phyloP scores from a whole-genome alignment of 2,329 filamentous ascomycete species.

The Neofusicoccum sp. region DNA sequence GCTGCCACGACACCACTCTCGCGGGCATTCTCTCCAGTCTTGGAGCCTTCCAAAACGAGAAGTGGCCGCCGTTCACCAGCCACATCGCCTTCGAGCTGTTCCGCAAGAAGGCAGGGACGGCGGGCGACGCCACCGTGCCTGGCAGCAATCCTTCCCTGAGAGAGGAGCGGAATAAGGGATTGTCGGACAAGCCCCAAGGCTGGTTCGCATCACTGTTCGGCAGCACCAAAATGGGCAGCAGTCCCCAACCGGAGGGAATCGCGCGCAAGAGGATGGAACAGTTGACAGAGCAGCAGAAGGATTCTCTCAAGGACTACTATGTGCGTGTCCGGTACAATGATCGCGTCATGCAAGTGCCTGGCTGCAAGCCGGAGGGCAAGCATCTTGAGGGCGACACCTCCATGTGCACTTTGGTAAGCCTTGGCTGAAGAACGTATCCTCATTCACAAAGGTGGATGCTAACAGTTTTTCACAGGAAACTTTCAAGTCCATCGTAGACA shows the following conservation, averaged over 20 bases:
- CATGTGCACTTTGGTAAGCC: conserved; percentile 80
- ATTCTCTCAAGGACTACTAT: conserved; percentile 71
- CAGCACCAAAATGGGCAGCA: neutral
- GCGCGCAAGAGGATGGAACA: conserved; percentile 59
- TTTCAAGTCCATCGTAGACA: conserved; percentile 90
- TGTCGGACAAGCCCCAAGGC: neutral
- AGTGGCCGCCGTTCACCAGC: conserved; percentile 92
- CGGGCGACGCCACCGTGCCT: conserved; percentile 26
- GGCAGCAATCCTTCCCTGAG: conserved; percentile 19
- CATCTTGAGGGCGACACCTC: conserved; percentile 83
- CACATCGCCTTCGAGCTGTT: conserved; percentile 92
- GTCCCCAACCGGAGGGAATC: conserved; percentile 44
- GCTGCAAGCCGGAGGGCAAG: conserved; percentile 72
- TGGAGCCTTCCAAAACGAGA: conserved; percentile 69
- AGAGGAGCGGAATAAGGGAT: neutral
- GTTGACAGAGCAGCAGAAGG: conserved; percentile 58
- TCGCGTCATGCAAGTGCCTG: conserved; percentile 73
- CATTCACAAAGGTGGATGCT: neutral
- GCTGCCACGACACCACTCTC: conserved; percentile 92
- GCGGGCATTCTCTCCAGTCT: conserved; percentile 74
- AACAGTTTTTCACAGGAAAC: conserved; percentile 57
- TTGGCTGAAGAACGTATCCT: neutral
- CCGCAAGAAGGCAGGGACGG: conserved; percentile 45
- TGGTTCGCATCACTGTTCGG: conserved; percentile 18
- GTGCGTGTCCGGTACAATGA: conserved; percentile 93